A percentile compares a stretch with the other conserved stretches of the same genome.
phyloP scores from a whole-genome alignment of 2,329 filamentous ascomycete species.

The Onygena corvina region DNA sequence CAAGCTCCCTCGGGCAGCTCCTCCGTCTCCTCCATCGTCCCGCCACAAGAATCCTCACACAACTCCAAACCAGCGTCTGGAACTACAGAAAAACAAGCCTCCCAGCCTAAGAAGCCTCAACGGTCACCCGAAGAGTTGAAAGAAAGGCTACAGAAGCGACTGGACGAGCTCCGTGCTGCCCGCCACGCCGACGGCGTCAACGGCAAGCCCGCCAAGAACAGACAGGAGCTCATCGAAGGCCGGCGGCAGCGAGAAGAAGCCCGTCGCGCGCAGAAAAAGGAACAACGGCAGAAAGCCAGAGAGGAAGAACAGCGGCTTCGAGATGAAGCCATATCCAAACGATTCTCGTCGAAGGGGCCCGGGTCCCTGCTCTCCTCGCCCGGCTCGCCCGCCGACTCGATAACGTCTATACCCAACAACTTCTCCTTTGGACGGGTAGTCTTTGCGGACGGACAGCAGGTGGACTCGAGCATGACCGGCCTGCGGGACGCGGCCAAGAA shows the following conservation, averaged over 20 bases:
- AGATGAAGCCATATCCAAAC: constrained; percentile 46
- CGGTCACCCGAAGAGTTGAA: constrained; percentile 60
- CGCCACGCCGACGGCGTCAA: constrained; percentile 79
- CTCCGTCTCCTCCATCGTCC: constrained; percentile 55
- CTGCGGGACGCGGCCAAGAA: constrained; percentile 58
- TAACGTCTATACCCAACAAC: constrained; percentile 43
- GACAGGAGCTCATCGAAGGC: constrained; percentile 84
- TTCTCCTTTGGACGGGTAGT: constrained; percentile 87
- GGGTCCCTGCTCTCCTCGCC: constrained; percentile 47
- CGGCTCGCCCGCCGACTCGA: constrained; percentile 37
- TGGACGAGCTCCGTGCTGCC: constrained; percentile 71
- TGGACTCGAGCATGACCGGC: constrained; percentile 56
- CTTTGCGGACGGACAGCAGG: constrained; percentile 71
- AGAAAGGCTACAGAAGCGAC: constrained; percentile 65
- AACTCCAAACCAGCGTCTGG: constrained; percentile 11
- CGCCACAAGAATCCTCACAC: constrained; percentile 27
- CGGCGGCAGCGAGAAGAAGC: constrained; percentile 77
- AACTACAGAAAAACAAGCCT: constrained; percentile 15
- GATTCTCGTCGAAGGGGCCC: constrained; percentile 45
- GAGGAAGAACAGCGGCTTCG: constrained; percentile 59
- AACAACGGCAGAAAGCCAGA: constrained; percentile 62
- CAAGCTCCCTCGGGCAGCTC: constrained; percentile 46
- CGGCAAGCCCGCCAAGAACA: constrained; percentile 68
- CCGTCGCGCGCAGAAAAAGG: constrained; percentile 79
- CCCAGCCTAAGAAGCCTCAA: constrained; percentile 36